phyloP scores from a whole-genome alignment of 495 filamentous ascomycete genomes.

The Lasiosphaeria hispida region DNA sequence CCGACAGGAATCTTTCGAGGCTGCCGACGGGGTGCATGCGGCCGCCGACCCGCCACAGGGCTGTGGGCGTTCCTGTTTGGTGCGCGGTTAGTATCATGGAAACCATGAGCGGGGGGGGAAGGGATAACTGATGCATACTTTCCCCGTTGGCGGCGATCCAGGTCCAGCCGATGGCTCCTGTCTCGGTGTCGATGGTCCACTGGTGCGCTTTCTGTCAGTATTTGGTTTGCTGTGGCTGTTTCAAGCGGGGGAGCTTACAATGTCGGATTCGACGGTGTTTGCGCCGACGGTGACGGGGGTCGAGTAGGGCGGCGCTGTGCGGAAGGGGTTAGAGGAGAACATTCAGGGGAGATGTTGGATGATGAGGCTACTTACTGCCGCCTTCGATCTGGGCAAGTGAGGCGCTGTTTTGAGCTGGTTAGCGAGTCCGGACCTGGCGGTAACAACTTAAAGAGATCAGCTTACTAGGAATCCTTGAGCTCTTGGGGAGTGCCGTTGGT shows the following conservation, averaged over 20 bases:
- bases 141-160: conserved; percentile 11
- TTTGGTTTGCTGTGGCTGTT: not conserved
- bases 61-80: not conserved
- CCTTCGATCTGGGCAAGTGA: no score
- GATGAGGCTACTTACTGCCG: no score
- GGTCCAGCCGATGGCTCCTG: conserved; percentile 5
- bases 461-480: not conserved
- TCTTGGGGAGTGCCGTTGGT: not conserved
- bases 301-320: conserved; percentile 10
- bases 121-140: conserved; percentile 7
- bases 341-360: not conserved
- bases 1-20: conserved; percentile 1
- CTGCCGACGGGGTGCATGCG: conserved; percentile 16
- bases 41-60: conserved; percentile 12
- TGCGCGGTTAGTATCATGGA: not conserved
- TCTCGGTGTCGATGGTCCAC: conserved; percentile 15
- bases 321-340: not conserved
- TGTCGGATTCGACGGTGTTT: conserved; percentile 10
- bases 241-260: conserved; percentile 9
- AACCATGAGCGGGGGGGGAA: not conserved
- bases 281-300: not conserved
- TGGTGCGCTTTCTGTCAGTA: not conserved
- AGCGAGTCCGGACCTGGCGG: no score
- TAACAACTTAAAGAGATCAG: no score
- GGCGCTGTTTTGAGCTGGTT: no score